phyloP scores from a whole-genome alignment of 2,329 filamentous ascomycete genomes.

The Penicillium paneum region DNA sequence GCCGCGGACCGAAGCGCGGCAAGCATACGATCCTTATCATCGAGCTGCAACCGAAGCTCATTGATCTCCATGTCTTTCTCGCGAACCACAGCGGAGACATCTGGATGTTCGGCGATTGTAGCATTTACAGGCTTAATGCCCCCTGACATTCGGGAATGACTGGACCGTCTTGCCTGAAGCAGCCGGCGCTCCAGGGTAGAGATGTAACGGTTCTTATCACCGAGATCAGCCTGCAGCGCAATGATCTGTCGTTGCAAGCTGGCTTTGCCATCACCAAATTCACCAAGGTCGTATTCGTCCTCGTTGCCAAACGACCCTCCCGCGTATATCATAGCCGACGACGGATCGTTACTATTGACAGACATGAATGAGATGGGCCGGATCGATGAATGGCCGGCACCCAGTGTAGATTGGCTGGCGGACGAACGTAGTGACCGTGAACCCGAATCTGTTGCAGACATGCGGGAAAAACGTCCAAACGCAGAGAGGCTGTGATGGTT shows the following conservation, averaged over 20 bases:
- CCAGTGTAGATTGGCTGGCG: slow-evolving; percentile 60
- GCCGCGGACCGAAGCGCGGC: slow-evolving; percentile 79
- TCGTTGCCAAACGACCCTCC: slow-evolving; percentile 38
- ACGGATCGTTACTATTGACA: slow-evolving; percentile 44
- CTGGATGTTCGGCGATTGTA: slow-evolving; percentile 71
- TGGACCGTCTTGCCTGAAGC: slow-evolving; percentile 83
- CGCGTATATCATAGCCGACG: slow-evolving; percentile 29
- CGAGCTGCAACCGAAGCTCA: slow-evolving; percentile 80
- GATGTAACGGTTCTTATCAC: slow-evolving; percentile 97
- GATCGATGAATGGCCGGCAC: slow-evolving; percentile 53
- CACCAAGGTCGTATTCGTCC: slow-evolving; percentile 70
- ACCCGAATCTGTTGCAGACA: slow-evolving; percentile 49
- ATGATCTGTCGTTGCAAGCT: slow-evolving; percentile 80
- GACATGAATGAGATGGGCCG: slow-evolving; percentile 67
- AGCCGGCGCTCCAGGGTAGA: slow-evolving; percentile 87
- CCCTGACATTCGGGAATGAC: slow-evolving; percentile 80
- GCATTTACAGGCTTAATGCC: slow-evolving; percentile 64
- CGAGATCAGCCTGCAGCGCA: slow-evolving; percentile 88
- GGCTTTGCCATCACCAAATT: slow-evolving; percentile 82
- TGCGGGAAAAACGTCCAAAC: slow-evolving; percentile 61
- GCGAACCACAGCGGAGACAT: slow-evolving; percentile 66
- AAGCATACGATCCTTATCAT: slow-evolving; percentile 95
- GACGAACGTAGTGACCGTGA: slow-evolving; percentile 65
- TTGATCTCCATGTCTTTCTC: slow-evolving; percentile 93
- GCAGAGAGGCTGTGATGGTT: slow-evolving; percentile 67